phyloP scores from a whole-genome alignment of 441 rosid genomes.

The Syzygium malaccense region DNA sequence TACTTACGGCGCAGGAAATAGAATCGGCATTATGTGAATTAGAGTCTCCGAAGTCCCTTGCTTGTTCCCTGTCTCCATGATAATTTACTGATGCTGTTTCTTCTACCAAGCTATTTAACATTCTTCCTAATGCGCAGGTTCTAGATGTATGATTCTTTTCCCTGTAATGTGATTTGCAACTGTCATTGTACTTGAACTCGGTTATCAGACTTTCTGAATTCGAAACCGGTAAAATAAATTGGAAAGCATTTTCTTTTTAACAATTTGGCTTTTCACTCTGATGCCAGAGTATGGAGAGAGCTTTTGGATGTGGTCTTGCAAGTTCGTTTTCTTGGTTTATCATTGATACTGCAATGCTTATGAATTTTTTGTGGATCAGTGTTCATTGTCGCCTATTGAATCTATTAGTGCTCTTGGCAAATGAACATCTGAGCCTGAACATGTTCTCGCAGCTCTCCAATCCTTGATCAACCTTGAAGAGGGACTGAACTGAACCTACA shows the following conservation, averaged over 20 bases:
- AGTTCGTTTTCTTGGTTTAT: background rate
- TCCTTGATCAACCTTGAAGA: background rate
- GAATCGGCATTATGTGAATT: slow-evolving; percentile 19
- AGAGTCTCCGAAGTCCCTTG: background rate
- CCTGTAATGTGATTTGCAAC: background rate
- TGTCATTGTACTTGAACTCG: background rate
- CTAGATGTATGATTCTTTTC: background rate
- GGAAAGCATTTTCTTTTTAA: background rate
- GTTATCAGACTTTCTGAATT: background rate
- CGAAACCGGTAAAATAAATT: background rate
- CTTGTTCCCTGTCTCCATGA: background rate
- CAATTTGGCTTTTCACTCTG: background rate
- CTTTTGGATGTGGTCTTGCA: background rate
- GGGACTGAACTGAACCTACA: background rate
- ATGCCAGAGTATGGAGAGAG: background rate
- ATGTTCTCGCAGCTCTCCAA: background rate
- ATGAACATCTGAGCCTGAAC: background rate
- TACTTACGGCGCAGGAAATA: slow-evolving; percentile 43
- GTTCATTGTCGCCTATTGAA: background rate
- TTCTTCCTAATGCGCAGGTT: background rate
- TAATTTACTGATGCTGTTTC: background rate
- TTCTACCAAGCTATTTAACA: background rate
- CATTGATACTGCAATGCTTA: background rate
- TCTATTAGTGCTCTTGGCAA: background rate
- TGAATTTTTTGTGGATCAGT: background rate